Percentiles rank a stretch among this genome's conserved stretches.
These are phyloP conservation scores for Macadamia integrifolia DNA, from an alignment of 164 flowering plant genomes.

Conservation along the genomic window DNA sequence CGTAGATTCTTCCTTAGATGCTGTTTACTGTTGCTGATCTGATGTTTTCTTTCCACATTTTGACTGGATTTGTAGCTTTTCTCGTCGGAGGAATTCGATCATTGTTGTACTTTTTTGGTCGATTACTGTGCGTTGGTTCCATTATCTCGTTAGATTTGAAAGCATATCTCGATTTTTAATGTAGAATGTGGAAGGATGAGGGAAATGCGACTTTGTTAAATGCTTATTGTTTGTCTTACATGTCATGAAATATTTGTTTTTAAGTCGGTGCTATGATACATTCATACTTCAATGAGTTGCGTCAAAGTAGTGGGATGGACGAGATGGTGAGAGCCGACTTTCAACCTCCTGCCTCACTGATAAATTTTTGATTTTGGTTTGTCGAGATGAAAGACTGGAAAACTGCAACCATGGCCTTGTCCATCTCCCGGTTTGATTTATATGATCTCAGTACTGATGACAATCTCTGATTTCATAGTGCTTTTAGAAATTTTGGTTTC, in stretches of 20 bases:
- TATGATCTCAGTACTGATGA: background rate
- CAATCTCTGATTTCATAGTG: background rate
- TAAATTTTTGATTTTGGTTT: too few species aligned
- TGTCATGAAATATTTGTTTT: background rate
- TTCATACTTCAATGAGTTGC: background rate
- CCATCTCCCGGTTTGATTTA: background rate
- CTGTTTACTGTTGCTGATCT: slow-evolving; percentile 8
- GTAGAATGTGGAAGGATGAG: background rate
- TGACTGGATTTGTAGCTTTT: slow-evolving; percentile 7
- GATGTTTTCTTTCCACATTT: slow-evolving; percentile 2
- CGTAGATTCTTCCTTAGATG: background rate
- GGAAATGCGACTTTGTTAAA: background rate
- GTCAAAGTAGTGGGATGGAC: background rate
- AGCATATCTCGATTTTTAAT: background rate
- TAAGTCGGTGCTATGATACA: background rate
- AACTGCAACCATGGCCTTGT: background rate
- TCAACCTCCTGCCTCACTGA: too few species aligned
- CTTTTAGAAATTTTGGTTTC: background rate
- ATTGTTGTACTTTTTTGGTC: background rate
- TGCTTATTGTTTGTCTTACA: slow-evolving; percentile 3
- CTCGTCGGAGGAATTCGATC: background rate
- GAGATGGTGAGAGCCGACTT: too few species aligned
- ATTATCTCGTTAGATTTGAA: background rate
- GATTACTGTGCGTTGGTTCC: background rate
- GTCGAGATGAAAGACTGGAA: too few species aligned